Conservation (phyloP, 2,329 filamentous ascomycete species). For the Chaetomiaceae sp. region DNA sequence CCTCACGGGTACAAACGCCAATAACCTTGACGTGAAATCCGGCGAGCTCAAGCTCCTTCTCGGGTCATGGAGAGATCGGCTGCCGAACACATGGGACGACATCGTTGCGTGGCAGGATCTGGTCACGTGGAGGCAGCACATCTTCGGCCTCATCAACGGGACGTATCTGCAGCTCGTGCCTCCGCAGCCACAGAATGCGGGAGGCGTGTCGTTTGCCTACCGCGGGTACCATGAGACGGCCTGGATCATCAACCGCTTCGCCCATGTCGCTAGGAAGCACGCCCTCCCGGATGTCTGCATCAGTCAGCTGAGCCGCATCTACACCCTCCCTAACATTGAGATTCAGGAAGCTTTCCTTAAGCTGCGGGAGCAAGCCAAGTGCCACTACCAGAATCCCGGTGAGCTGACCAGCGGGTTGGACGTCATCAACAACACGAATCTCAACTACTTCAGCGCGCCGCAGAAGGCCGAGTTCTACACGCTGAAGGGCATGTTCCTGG, state of each 20-base stretch:
- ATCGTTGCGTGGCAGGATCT: slow-evolving; percentile 99
- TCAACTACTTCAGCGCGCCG: slow-evolving; percentile 93
- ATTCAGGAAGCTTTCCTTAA: slow-evolving; percentile 99
- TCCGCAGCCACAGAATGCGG: slow-evolving; percentile 72
- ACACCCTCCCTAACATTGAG: slow-evolving; percentile 97
- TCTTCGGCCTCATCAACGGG: slow-evolving; percentile 94
- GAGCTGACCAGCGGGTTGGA: slow-evolving; percentile 91
- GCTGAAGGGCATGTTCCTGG: slow-evolving; percentile 97
- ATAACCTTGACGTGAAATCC: slow-evolving; percentile 88
- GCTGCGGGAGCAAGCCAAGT: slow-evolving; percentile 96
- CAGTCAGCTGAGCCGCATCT: slow-evolving; percentile 93
- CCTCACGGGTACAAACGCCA: slow-evolving; percentile 74
- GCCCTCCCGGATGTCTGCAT: slow-evolving; percentile 96
- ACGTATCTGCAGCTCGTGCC: slow-evolving; percentile 86
- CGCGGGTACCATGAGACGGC: slow-evolving; percentile 97
- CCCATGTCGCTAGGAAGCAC: slow-evolving; percentile 95
- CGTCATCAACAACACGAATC: slow-evolving; percentile 98
- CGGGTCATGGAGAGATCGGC: slow-evolving; percentile 88
- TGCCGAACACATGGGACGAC: slow-evolving; percentile 98
- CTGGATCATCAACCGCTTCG: slow-evolving; percentile 99
- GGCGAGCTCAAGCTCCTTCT: slow-evolving; percentile 91
- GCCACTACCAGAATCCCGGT: slow-evolving; percentile 92
- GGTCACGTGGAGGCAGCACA: slow-evolving; percentile 99
- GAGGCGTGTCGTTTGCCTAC: slow-evolving; percentile 91
- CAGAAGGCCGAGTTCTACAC: slow-evolving; percentile 99